Evolutionary conservation across 2,329 filamentous ascomycete species (phyloP), one percentile per base, ranked within the genome.

Genomic region (Anthostomella pinea): DNA sequence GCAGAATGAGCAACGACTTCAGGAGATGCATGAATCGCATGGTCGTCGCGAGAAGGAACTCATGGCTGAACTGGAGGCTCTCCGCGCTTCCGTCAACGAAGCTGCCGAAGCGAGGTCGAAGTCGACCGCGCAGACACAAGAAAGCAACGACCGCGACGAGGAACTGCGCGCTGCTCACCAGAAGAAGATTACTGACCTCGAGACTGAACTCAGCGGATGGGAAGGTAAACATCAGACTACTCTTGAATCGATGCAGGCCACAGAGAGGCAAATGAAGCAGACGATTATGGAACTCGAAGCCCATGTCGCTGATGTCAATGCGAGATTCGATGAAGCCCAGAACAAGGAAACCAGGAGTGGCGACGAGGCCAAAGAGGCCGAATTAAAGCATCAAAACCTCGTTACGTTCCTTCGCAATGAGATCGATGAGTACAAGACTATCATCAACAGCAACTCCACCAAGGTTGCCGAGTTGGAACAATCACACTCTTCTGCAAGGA

Each of bases 1-100:
- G 56, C 82, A 88, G 61, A 94, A 84, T 51, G 90, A 97, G 63
- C 83, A 77, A 49, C 82, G 91, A 57, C 81, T 96, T 45, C 75
- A 75, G 41, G 70, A 79, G 34, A 73, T 95, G 54, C 84, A 87
- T 33, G 81, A 87, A 31, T 71, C 77, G 0, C 82, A 96, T 49
- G 72, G 75, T n/a, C 64, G 70, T 10, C 81, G 87, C 18, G 91
- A 97, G 64, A 75, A 79, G 57, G 81, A 90, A 53, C 71, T 97
- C 3, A 68, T 79, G 31, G 68, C 72, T 7, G 82, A 96, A 62
- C 68, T 97, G 15, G 77, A 85, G 31, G 71, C 65, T 16, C 71
- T 96, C 19, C 83, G 80, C 35, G 62, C 70, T 15, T 69, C 79
- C 2, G 54, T 84, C 25, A 60, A 62, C 27, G 56, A 66, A n/a